Base-by-base conservation (phyloP, 164 flowering plant species). In the Kingdonia uniflora region DNA sequence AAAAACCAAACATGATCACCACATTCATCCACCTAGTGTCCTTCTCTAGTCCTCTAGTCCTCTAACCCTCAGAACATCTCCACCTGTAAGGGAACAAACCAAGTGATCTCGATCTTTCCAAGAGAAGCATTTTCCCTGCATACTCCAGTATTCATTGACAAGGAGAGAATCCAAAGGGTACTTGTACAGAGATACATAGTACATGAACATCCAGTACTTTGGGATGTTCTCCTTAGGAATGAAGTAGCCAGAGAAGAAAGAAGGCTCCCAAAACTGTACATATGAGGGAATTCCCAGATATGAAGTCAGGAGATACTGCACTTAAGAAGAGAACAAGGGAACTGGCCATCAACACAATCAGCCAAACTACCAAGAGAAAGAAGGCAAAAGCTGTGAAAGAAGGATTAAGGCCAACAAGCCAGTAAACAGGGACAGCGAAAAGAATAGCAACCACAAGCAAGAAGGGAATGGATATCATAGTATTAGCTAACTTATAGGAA, bases 211-310 rank as follows among this genome's bases (percentile, higher is more conserved):
- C 96, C 95, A 91, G 49, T 81, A 84, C 46, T 83, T 85, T 14
- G 95, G 98, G 24, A 91, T 84, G 68, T 55, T 74, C 37, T 87
- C 94, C 56, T 78, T 87, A 0, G 95, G 94, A 46, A 92, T 92
- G 81, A 92, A 88, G 69, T 92, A 92, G 42, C 98, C 96, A 0
- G 99, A 88, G 76, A 92, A 92, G 56, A 92, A 86, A 92, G 63
- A 92, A 85, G 2, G 87, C 87, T 15, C 89, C 98, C 11, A 85
- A 76, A 55, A 81, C 95, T 0, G 81, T 75, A 70, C 87, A 82
- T 43, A 85, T 84, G 11, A 92, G 78, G 2, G 96, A 83, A 58
- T 91, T 92, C 43, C 96, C 96, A 0, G 94, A 70, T 16, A 88
- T 81, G 78, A 84, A 85, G 58, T 87, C 95, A 0, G 91, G 83